Conservation (phyloP, 2,329 filamentous ascomycete species). For the Fusarium sp. region DNA sequence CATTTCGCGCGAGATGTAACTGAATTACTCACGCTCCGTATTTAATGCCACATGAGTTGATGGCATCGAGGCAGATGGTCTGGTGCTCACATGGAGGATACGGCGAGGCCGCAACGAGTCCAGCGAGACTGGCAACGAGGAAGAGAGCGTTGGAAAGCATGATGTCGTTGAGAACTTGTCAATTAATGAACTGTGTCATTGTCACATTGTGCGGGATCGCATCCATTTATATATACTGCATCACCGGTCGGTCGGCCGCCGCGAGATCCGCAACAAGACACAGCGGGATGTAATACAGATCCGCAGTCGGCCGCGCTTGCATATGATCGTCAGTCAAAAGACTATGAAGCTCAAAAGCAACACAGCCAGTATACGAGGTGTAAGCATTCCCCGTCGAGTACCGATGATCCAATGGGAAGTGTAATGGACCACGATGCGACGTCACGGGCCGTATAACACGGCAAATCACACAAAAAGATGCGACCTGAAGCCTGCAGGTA, state of each 20-base stretch:
- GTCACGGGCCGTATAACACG: neutral
- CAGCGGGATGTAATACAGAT: neutral
- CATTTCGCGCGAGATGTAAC: neutral
- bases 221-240: conserved; percentile 8
- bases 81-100: neutral
- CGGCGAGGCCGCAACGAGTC: conserved; percentile 17
- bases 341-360: neutral
- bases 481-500: neutral
- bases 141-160: conserved; percentile 25
- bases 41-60: conserved; percentile 40
- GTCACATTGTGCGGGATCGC: neutral
- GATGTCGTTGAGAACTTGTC: neutral
- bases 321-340: neutral
- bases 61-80: conserved; percentile 41
- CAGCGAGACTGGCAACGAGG: conserved; percentile 13
- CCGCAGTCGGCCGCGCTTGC: neutral
- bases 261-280: neutral
- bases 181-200: neutral
- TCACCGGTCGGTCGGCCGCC: neutral
- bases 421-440: neutral
- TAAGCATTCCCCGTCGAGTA: conserved; percentile 3
- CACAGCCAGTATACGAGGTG: conserved; percentile 1
- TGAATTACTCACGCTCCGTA: conserved; percentile 42
- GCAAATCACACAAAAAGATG: neutral
- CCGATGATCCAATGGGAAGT: neutral